Conservation (phyloP, 306 rosid genomes). For the Sechiopsis laciniata region DNA sequence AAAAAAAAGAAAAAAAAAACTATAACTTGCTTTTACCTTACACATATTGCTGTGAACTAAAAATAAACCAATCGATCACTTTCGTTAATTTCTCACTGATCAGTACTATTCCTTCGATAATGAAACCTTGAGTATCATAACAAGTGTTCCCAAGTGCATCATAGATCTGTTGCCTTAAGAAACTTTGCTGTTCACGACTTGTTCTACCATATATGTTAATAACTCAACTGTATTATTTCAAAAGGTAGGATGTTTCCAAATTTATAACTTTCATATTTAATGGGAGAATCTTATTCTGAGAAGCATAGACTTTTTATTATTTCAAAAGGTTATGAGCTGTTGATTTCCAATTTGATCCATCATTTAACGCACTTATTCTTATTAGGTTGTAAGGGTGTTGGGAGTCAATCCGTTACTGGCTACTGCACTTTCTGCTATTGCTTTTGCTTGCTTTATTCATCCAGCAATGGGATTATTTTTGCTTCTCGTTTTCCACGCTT, state of each 20-base stretch:
- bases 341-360: constrained; percentile 23
- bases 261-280: constrained; percentile 2
- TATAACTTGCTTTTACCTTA: constrained; percentile 1
- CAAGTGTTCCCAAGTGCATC: constrained; percentile 10
- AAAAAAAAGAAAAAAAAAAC: no score
- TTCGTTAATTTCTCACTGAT: background rate
- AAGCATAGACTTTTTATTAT: background rate
- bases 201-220: constrained; percentile 4
- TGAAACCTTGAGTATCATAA: background rate
- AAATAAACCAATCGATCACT: background rate
- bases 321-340: background rate
- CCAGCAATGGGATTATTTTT: constrained; percentile 70
- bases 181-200: background rate
- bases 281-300: background rate
- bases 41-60: background rate
- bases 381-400: constrained; percentile 64
- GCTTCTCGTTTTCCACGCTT: constrained; percentile 60
- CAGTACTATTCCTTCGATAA: background rate
- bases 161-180: constrained; percentile 9
- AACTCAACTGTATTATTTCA: background rate
- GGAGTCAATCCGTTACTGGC: constrained; percentile 56
- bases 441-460: constrained; percentile 73
- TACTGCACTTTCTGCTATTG: constrained; percentile 56
- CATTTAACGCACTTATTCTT: constrained; percentile 20
- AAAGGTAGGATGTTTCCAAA: constrained; percentile 3